A percentile compares a stretch with the other conserved stretches of the same genome.
phyloP scores from a whole-genome alignment of 2,329 filamentous ascomycete genomes.

The Rugonectria rugulosa region DNA sequence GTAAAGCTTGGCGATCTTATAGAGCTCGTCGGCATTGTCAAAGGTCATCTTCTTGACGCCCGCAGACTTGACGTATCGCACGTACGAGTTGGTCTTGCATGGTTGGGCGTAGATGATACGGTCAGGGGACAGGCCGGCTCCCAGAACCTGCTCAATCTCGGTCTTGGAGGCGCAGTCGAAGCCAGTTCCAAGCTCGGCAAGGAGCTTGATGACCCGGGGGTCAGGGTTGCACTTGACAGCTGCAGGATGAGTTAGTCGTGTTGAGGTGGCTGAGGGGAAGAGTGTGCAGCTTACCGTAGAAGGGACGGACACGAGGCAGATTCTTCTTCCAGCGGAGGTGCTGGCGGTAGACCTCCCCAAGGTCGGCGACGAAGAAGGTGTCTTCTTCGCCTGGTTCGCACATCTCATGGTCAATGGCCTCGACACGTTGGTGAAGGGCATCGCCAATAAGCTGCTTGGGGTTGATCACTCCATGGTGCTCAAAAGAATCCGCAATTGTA shows the following conservation, averaged over 20 bases:
- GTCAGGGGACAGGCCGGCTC: conserved; percentile 81
- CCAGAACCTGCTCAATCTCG: conserved; percentile 92
- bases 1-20: conserved; percentile 94
- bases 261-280: neutral
- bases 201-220: conserved; percentile 83
- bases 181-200: conserved; percentile 87
- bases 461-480: conserved; percentile 51
- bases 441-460: conserved; percentile 86
- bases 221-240: conserved; percentile 99
- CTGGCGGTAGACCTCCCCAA: conserved; percentile 98
- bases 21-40: conserved; percentile 96
- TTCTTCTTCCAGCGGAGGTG: conserved; percentile 98
- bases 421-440: conserved; percentile 85
- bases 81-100: conserved; percentile 98
- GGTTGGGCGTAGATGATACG: conserved; percentile 99
- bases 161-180: conserved; percentile 99
- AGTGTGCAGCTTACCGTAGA: conserved; percentile 76
- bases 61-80: conserved; percentile 84
- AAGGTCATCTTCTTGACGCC: conserved; percentile 99
- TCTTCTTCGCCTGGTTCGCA: conserved; percentile 96
- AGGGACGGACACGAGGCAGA: conserved; percentile 89
- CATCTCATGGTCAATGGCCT: conserved; percentile 82
- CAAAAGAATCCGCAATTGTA: conserved; percentile 48
- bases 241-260: conserved; percentile 44
- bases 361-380: conserved; percentile 96